Evolutionary conservation across 2,329 filamentous ascomycete genomes (phyloP).

Genomic region (Dactylonectria macrodidyma): DNA sequence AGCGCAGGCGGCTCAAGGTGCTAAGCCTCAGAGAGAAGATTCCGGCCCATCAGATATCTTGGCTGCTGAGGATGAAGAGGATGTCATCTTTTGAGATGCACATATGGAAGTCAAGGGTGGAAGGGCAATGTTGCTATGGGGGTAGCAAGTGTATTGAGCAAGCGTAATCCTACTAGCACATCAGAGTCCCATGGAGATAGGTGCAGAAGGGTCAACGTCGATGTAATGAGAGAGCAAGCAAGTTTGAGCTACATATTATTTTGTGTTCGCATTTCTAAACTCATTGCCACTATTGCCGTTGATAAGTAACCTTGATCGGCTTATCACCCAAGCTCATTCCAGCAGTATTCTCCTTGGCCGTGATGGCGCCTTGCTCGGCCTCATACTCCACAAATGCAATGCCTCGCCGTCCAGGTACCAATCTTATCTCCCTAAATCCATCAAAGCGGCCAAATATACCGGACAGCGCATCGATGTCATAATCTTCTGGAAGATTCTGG

Average conservation of each 20-base stretch:
- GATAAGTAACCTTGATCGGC: constrained; percentile 95
- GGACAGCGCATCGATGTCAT: constrained; percentile 84
- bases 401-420: constrained; percentile 87
- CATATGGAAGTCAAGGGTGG: background rate
- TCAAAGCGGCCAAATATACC: constrained; percentile 90
- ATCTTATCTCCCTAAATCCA: constrained; percentile 92
- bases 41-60: constrained; percentile 73
- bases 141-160: background rate
- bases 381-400: constrained; percentile 99
- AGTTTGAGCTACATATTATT: background rate
- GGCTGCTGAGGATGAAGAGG: constrained; percentile 82
- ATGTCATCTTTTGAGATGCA: constrained; percentile 83
- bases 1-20: constrained; percentile 54
- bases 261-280: constrained; percentile 11
- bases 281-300: constrained; percentile 76
- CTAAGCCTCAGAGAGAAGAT: constrained; percentile 58
- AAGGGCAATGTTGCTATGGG: background rate
- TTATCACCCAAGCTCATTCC: constrained; percentile 85
- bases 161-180: background rate
- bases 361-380: constrained; percentile 88
- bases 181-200: background rate
- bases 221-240: background rate
- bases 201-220: background rate
- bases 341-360: constrained; percentile 92
- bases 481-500: constrained; percentile 91